Percentiles rank a stretch among this genome's conserved stretches.
Conservation (phyloP, 2,329 filamentous ascomycete species). For the Onygena corvina region DNA sequence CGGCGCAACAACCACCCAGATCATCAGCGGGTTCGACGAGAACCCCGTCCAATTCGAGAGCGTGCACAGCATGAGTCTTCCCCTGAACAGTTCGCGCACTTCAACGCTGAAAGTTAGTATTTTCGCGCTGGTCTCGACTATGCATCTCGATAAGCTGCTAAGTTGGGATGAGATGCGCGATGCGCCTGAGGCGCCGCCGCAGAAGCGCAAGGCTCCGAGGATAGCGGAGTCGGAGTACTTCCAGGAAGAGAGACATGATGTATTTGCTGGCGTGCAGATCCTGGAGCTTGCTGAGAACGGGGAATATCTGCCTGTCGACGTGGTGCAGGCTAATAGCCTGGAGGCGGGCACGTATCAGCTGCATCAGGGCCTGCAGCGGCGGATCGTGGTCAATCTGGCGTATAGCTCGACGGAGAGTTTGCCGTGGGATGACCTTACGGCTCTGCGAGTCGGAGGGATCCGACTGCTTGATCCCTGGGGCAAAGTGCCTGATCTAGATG, state of each 20-base stretch:
- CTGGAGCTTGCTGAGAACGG: conserved; percentile 85
- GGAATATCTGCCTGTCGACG: conserved; percentile 83
- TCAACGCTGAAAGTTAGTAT: conserved; percentile 75
- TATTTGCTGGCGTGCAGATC: conserved; percentile 78
- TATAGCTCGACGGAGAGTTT: conserved; percentile 81
- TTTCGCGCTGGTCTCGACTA: conserved; percentile 78
- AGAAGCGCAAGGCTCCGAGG: conserved; percentile 51
- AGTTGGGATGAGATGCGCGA: conserved; percentile 99
- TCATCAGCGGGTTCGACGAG: conserved; percentile 90
- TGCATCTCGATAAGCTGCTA: conserved; percentile 92
- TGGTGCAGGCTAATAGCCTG: conserved; percentile 69
- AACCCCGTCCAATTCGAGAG: conserved; percentile 88
- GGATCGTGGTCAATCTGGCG: conserved; percentile 75
- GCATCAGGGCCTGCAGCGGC: conserved; percentile 83
- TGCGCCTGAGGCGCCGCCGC: conserved; percentile 43
- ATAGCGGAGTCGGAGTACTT: conserved; percentile 88
- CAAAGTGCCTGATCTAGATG: conserved; percentile 67
- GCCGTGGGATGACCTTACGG: conserved; percentile 73
- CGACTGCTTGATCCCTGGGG: conserved; percentile 74
- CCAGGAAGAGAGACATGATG: conserved; percentile 83
- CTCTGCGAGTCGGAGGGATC: conserved; percentile 66
- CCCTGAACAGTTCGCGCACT: conserved; percentile 61
- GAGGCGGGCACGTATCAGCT: conserved; percentile 89
- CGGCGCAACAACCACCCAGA: conserved; percentile 81
- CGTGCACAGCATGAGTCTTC: conserved; percentile 94